Evolutionary conservation across 2,329 filamentous ascomycete genomes (phyloP).

Genomic region (Orbilia quercus): DNA sequence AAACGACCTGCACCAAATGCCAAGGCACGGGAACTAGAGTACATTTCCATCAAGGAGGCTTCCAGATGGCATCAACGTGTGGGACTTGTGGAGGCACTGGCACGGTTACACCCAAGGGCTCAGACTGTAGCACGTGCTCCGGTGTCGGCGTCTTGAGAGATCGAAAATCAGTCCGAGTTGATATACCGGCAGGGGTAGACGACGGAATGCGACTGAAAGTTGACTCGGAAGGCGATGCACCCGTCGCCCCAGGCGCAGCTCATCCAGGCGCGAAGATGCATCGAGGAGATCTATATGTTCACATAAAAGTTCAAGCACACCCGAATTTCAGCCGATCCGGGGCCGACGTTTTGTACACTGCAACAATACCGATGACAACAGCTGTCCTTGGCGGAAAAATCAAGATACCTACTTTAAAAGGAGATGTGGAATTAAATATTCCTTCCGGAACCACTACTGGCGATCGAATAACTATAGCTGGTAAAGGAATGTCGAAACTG

Average conservation of each 20-base stretch:
- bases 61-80: slow-evolving; percentile 95
- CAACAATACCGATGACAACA: slow-evolving; percentile 89
- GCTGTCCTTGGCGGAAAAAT: slow-evolving; percentile 92
- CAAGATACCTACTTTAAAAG: slow-evolving; percentile 87
- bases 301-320: slow-evolving; percentile 88
- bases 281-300: slow-evolving; percentile 89
- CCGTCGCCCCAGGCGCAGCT: slow-evolving; percentile 68
- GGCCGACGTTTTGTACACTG: slow-evolving; percentile 91
- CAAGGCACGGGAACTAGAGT: slow-evolving; percentile 87
- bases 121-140: slow-evolving; percentile 80
- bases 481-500: slow-evolving; percentile 94
- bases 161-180: slow-evolving; percentile 82
- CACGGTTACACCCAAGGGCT: slow-evolving; percentile 78
- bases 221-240: slow-evolving; percentile 85
- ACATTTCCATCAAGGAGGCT: slow-evolving; percentile 89
- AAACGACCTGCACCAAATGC: slow-evolving; percentile 79
- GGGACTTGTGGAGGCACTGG: slow-evolving; percentile 82
- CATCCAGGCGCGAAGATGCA: slow-evolving; percentile 68
- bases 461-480: slow-evolving; percentile 86
- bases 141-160: slow-evolving; percentile 88
- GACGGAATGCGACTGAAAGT: slow-evolving; percentile 93
- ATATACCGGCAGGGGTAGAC: slow-evolving; percentile 94
- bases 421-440: slow-evolving; percentile 88
- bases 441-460: slow-evolving; percentile 91
- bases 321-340: slow-evolving; percentile 88